These are phyloP conservation scores for Pleurotus salmoneostramineus DNA, from an alignment of 768 basidiomycete genomes.

Conservation along the genomic window DNA sequence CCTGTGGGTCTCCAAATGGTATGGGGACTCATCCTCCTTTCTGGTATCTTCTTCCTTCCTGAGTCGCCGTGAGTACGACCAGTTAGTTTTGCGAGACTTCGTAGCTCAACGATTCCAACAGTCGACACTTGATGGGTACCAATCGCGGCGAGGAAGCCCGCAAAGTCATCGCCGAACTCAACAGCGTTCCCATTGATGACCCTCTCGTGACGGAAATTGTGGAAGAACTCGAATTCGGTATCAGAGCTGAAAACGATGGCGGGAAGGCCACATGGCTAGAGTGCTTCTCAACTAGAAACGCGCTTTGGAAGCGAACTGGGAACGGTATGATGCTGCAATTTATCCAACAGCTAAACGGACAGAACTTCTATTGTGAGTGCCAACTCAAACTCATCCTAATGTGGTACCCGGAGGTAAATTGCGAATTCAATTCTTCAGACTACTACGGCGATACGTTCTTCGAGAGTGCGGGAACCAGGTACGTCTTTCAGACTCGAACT, in stretches of 20 bases:
- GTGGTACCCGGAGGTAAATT: conserved; percentile 1
- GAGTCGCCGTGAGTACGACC: conserved; percentile 64
- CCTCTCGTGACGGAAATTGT: conserved; percentile 54
- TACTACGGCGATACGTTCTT: conserved; percentile 84
- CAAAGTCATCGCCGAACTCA: conserved; percentile 60
- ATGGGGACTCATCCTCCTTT: conserved; percentile 64
- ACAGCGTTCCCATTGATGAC: conserved; percentile 57
- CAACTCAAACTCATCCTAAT: not conserved
- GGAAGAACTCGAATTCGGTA: conserved; percentile 61
- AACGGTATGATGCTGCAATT: conserved; percentile 87
- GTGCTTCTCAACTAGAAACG: conserved; percentile 67
- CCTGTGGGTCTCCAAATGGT: conserved; percentile 73
- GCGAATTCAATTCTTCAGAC: conserved; percentile 33
- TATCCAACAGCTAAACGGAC: conserved; percentile 76
- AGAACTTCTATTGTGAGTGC: conserved; percentile 71
- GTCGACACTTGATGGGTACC: conserved; percentile 67
- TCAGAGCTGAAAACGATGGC: conserved; percentile 73
- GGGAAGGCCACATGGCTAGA: conserved; percentile 78
- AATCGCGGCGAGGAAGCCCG: conserved; percentile 52
- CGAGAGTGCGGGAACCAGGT: conserved; percentile 65
- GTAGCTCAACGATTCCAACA: conserved; percentile 15
- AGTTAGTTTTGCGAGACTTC: too few species aligned
- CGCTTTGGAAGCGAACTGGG: conserved; percentile 67
- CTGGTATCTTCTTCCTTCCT: conserved; percentile 71
- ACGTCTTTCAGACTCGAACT: conserved; percentile 13